Evolutionary conservation across 164 flowering plant species (phyloP), one percentile per base, ranked within the genome.

Genomic region (Cinnamomum micranthum): DNA sequence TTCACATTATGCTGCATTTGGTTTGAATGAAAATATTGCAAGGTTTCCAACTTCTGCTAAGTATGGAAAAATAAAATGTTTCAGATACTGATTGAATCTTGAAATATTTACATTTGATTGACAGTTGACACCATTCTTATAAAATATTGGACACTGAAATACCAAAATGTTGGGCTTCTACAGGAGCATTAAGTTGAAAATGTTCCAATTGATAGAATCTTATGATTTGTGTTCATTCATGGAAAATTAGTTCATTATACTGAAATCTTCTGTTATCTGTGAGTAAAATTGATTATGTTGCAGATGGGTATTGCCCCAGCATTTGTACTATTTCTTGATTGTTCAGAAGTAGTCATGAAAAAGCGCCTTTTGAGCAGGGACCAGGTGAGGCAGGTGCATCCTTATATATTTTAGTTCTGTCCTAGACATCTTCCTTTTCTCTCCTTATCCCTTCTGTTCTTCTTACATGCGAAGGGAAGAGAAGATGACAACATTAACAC

Each of bases 401-500:
- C 12, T 67, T 13, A 13, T n/a, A 66, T 19, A 33, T 22, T 25
- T 73, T 47, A 25, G 3, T 19, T 55, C 33, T 69, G n/a, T 25
- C 69, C 19, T 74, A 28, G 13, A 10, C 20, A 4, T 51, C 28
- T 73, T 55, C 60, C 20, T 55, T 55, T 55, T 55, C 20, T 17
- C n/a, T 41, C 9, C 47, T 41, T 41, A 41, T 41, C 47, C 11
- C 47, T 41, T 41, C 11, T 41, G 47, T 55, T 55, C n/a, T 55
- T 55, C 6, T 55, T 55, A 15, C 28, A 62, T 58, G 24, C 51
- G 24, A 76, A 92, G 95, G 95, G 95, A 79, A 84, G 97, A 80
- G 97, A 82, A 71, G 97, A 93, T 86, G 97, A 93, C 74, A 91
- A 91, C 84, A 82, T 86, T 69, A 91, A 87, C 47, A 90, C 96